Percentiles rank a stretch among this genome's conserved stretches.
Evolutionary conservation across 1,284 basidiomycete species (phyloP).

Genomic region (Ceratobasidium sp.): DNA sequence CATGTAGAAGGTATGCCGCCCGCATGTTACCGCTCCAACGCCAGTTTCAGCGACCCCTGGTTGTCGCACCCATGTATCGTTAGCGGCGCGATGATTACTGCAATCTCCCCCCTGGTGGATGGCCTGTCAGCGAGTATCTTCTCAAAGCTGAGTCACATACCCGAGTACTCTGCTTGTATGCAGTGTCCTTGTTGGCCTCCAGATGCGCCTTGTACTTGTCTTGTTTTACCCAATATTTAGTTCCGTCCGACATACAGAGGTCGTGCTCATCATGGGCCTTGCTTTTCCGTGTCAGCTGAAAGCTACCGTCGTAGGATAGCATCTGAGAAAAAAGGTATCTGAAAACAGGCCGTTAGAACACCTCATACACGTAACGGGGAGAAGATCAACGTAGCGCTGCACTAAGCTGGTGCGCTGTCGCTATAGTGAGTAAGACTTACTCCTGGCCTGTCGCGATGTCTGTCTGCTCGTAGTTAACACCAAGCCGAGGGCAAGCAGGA

Average conservation of each 20-base stretch:
- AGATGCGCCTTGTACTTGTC: background rate
- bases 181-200: background rate
- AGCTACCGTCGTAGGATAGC: slow-evolving; percentile 6
- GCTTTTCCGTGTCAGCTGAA: slow-evolving; percentile 2
- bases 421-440: background rate
- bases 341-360: too few relatives aligned
- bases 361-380: too few relatives aligned
- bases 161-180: background rate
- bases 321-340: background rate
- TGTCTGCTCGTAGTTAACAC: background rate
- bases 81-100: slow-evolving; percentile 10
- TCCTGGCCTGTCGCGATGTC: background rate
- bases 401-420: too few relatives aligned
- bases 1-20: slow-evolving; percentile 10
- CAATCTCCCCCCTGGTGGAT: background rate
- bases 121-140: too few relatives aligned
- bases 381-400: too few relatives aligned
- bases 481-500: slow-evolving; percentile 1
- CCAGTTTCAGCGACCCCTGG: background rate
- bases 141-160: background rate
- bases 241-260: background rate
- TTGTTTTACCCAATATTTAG: background rate
- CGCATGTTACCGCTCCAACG: slow-evolving; percentile 19
- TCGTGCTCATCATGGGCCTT: background rate
- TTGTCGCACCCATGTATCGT: background rate